Conservation (phyloP, 2,329 filamentous ascomycete genomes). For the Calonectria multiphialidica region DNA sequence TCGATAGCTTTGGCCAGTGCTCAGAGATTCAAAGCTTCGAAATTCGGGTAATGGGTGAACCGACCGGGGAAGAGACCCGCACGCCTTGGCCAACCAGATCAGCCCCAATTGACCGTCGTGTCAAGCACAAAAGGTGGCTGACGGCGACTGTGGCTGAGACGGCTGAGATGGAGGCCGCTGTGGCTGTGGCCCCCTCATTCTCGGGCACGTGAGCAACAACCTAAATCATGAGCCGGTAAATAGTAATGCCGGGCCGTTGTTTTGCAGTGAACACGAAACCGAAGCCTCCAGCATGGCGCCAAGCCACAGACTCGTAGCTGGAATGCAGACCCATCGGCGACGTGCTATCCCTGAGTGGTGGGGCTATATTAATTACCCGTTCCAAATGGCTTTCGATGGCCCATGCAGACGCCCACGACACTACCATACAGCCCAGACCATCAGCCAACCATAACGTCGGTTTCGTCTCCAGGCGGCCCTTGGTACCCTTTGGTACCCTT, state of each 20-base stretch:
- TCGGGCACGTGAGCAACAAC: not conserved
- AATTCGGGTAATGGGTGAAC: not conserved
- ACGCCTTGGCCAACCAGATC: not conserved
- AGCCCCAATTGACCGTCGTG: not conserved
- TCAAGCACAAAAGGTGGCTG: too few relatives aligned
- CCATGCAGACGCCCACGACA: constrained; percentile 14
- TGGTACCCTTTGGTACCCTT: not conserved
- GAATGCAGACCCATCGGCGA: constrained; percentile 4
- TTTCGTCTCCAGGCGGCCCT: not conserved
- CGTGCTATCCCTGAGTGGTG: not conserved
- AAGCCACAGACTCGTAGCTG: constrained; percentile 7
- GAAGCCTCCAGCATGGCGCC: not conserved
- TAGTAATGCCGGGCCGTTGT: not conserved
- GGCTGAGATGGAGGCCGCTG: not conserved
- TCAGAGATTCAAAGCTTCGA: not conserved
- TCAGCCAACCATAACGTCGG: constrained; percentile 7
- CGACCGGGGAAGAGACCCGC: not conserved
- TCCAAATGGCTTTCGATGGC: not conserved
- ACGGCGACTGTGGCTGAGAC: not conserved
- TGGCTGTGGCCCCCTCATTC: not conserved
- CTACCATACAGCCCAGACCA: not conserved
- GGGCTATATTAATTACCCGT: constrained; percentile 2
- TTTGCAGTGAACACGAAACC: constrained; percentile 13
- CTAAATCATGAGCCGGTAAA: not conserved
- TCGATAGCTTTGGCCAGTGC: not conserved